These are phyloP conservation scores for Tylopilus sp. DNA, from an alignment of 768 basidiomycete genomes.

Conservation along the genomic window DNA sequence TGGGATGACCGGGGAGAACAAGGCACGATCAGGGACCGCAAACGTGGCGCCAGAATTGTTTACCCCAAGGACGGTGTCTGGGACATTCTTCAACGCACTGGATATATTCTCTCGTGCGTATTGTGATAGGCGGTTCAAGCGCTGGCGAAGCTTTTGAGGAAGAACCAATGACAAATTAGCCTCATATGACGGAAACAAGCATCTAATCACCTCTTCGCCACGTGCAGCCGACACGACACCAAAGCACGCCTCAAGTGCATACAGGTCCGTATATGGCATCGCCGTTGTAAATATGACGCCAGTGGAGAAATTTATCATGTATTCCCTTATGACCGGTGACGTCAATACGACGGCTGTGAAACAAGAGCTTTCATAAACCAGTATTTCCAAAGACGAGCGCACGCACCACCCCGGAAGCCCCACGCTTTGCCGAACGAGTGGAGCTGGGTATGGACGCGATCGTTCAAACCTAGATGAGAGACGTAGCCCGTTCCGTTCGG, in stretches of 20 bases:
- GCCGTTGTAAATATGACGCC: conserved; percentile 23
- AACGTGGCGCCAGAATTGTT: not conserved
- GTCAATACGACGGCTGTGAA: conserved; percentile 19
- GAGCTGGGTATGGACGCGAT: conserved; percentile 42
- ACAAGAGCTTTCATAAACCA: no score
- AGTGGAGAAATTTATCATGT: conserved; percentile 20
- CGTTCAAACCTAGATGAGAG: conserved; percentile 39
- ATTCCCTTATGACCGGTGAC: conserved; percentile 13
- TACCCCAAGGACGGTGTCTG: conserved; percentile 7
- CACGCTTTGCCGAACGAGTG: conserved; percentile 50
- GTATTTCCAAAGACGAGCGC: no score
- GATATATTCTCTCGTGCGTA: conserved; percentile 15
- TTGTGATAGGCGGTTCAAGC: conserved; percentile 2
- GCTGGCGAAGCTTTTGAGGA: conserved; percentile 14
- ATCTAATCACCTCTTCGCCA: conserved; percentile 18
- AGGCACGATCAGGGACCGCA: not conserved
- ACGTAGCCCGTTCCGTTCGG: conserved; percentile 42
- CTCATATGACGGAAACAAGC: not conserved
- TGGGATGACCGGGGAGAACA: conserved; percentile 21
- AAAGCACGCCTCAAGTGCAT: conserved; percentile 42
- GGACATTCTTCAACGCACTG: conserved; percentile 1
- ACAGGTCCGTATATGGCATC: conserved; percentile 19
- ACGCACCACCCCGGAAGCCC: conserved; percentile 21
- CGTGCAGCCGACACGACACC: conserved; percentile 8
- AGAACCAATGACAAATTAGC: not conserved